A percentile compares a stretch with the other conserved stretches of the same genome.
Conservation (phyloP, 768 basidiomycete genomes). For the Nevesoporus exiguus region DNA sequence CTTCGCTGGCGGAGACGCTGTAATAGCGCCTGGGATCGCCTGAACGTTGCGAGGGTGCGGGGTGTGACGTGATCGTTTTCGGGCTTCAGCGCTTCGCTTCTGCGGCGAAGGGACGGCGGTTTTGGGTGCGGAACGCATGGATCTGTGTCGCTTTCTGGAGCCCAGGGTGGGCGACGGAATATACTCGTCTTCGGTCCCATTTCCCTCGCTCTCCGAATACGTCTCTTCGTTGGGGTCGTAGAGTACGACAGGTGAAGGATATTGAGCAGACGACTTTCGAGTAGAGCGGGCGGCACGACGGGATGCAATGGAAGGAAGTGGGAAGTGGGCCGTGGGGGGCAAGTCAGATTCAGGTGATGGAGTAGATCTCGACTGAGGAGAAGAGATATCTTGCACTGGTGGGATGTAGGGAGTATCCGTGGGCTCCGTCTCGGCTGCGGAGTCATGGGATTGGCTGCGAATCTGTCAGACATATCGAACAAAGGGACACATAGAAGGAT, state of each 20-base stretch:
- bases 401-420: constrained; percentile 16
- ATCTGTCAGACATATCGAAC: constrained; percentile 14
- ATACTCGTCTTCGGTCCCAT: constrained; percentile 45
- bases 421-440: background rate
- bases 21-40: constrained; percentile 24
- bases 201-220: constrained; percentile 37
- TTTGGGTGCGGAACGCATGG: constrained; percentile 1
- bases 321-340: background rate
- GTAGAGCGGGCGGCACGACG: constrained; percentile 14
- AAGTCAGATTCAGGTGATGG: background rate
- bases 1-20: constrained; percentile 19
- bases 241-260: background rate
- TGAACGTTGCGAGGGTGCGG: constrained; percentile 48
- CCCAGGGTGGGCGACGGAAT: constrained; percentile 36
- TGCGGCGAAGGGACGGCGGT: background rate
- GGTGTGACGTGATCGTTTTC: constrained; percentile 31
- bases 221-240: constrained; percentile 28
- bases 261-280: constrained; percentile 6
- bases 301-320: constrained; percentile 1
- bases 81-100: constrained; percentile 6
- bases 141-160: constrained; percentile 34
- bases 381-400: constrained; percentile 3
- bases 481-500: background rate
- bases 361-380: constrained; percentile 2
- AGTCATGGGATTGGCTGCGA: constrained; percentile 17